A percentile compares a stretch with the other conserved stretches of the same genome.
These are phyloP conservation scores for Phytophthora uliginosa DNA, from an alignment of 352 stramenopile species.

Conservation along the genomic window DNA sequence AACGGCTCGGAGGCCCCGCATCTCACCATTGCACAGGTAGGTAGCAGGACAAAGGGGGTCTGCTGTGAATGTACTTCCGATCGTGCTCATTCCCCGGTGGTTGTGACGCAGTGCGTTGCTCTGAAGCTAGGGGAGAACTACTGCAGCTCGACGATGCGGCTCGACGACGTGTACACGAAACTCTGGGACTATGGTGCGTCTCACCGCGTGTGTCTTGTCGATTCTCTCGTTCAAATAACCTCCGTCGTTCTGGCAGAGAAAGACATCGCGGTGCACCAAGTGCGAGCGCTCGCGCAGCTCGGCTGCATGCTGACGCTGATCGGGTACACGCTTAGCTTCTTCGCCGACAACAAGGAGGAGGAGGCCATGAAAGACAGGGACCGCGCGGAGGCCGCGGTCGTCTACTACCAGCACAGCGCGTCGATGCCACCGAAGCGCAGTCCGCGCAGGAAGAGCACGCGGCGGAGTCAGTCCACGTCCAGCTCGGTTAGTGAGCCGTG, in stretches of 20 bases:
- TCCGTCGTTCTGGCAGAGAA: conserved; percentile 31
- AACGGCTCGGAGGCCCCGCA: conserved; percentile 39
- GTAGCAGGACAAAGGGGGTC: no score
- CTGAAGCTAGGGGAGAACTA: conserved; percentile 60
- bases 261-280: conserved; percentile 60
- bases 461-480: conserved; percentile 32
- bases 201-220: not conserved
- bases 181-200: conserved; percentile 69
- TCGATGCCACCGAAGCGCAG: conserved; percentile 27
- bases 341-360: conserved; percentile 59
- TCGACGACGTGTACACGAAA: conserved; percentile 56
- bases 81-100: not conserved
- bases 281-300: conserved; percentile 68
- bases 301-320: conserved; percentile 65
- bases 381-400: conserved; percentile 24
- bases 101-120: conserved; percentile 47
- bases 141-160: conserved; percentile 54
- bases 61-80: no score
- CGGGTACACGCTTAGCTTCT: conserved; percentile 67
- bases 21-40: conserved; percentile 49
- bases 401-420: conserved; percentile 39
- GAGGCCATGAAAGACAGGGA: conserved; percentile 40
- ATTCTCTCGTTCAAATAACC: conserved; percentile 1
- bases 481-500: conserved; percentile 32
- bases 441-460: conserved; percentile 21